These are phyloP conservation scores for Phylloporus sp. DNA, from an alignment of 768 basidiomycete species.

Conservation along the genomic window DNA sequence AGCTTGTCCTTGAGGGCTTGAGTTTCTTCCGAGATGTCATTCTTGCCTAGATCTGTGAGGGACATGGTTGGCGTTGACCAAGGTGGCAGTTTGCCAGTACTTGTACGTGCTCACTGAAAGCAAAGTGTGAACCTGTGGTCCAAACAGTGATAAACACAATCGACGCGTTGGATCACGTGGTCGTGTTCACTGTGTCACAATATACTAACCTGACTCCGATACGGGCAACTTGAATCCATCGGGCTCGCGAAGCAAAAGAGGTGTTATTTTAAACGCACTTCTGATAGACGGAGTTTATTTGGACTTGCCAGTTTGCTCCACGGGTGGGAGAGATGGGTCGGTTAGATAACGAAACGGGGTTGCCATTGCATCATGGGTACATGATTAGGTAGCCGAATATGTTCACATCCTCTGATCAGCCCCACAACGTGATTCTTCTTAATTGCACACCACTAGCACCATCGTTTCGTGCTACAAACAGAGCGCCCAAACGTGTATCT, in stretches of 20 bases:
- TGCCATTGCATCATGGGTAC: no score
- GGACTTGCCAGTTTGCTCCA: constrained; percentile 37
- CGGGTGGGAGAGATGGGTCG: no score
- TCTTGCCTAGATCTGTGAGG: constrained; percentile 35
- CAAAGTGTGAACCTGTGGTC: constrained; percentile 5
- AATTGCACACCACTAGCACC: constrained; percentile 32
- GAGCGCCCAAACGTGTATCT: constrained; percentile 39
- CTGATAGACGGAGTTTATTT: neutral
- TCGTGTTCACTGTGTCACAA: no score
- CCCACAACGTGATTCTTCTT: constrained; percentile 39
- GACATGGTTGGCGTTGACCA: constrained; percentile 29
- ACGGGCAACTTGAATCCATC: constrained; percentile 33
- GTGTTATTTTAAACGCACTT: neutral
- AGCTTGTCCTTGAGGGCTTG: constrained; percentile 33
- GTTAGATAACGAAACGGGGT: no score
- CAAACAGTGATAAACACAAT: constrained; percentile 27
- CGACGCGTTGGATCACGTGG: constrained; percentile 32
- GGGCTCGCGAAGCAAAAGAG: constrained; percentile 31
- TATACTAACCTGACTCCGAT: constrained; percentile 44
- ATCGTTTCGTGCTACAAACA: constrained; percentile 35
- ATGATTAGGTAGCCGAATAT: no score
- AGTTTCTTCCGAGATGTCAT: constrained; percentile 37
- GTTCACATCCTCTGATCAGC: no score
- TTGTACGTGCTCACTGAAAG: neutral
- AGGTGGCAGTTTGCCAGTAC: constrained; percentile 15